Percentiles rank a stretch among this genome's conserved stretches.
Conservation (phyloP, 2,329 filamentous ascomycete genomes). For the Triangularia verruculosa region DNA sequence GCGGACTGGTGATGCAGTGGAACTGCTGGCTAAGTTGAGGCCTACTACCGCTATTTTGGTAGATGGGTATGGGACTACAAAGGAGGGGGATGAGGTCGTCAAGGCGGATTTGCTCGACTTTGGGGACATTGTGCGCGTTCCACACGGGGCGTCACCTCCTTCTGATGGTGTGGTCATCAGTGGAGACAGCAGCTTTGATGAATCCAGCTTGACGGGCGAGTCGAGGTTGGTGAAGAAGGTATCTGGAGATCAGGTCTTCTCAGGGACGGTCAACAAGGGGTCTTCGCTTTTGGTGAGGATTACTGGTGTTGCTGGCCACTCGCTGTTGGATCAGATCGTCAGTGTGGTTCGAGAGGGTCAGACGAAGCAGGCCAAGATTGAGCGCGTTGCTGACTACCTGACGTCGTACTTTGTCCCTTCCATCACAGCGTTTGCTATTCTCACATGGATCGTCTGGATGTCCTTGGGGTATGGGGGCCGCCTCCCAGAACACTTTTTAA, state of each 20-base stretch:
- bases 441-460: slow-evolving; percentile 72
- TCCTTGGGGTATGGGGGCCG: slow-evolving; percentile 56
- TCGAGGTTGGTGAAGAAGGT: slow-evolving; percentile 64
- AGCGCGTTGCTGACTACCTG: slow-evolving; percentile 68
- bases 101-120: slow-evolving; percentile 70
- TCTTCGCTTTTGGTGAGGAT: slow-evolving; percentile 60
- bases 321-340: slow-evolving; percentile 79
- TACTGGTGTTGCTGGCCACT: slow-evolving; percentile 62
- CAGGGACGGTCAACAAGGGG: slow-evolving; percentile 72
- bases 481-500: slow-evolving; percentile 56
- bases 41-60: slow-evolving; percentile 74
- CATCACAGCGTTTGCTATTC: slow-evolving; percentile 65
- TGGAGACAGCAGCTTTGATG: slow-evolving; percentile 72
- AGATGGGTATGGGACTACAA: slow-evolving; percentile 40
- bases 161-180: slow-evolving; percentile 70
- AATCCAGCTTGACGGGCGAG: slow-evolving; percentile 85
- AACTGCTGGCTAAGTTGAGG: slow-evolving; percentile 72
- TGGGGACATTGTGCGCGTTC: slow-evolving; percentile 71
- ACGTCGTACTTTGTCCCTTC: slow-evolving; percentile 76
- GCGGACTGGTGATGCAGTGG: slow-evolving; percentile 82
- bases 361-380: slow-evolving; percentile 70
- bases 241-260: slow-evolving; percentile 62
- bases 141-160: slow-evolving; percentile 78
- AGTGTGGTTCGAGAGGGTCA: slow-evolving; percentile 74
- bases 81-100: slow-evolving; percentile 40